phyloP scores from a whole-genome alignment of 106 monocot species.

The Platanthera zijinensis region DNA sequence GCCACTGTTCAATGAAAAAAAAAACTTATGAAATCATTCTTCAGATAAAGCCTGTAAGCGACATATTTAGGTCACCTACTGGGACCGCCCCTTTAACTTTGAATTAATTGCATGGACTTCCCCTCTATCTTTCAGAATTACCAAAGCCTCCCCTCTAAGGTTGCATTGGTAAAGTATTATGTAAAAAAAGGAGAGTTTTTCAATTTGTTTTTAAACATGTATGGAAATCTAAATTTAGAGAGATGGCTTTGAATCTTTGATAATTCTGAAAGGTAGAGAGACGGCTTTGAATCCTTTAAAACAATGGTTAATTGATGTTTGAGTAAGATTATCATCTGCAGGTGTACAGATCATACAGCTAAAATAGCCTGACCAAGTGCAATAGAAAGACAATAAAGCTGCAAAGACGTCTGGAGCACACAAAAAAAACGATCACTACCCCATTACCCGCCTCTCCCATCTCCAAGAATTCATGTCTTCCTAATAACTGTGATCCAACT shows the following conservation, averaged over 20 bases:
- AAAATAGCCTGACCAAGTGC: neutral
- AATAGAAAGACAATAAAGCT: neutral
- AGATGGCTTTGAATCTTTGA: too few relatives aligned
- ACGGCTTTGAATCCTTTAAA: neutral
- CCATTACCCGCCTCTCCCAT: neutral
- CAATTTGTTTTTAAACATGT: too few relatives aligned
- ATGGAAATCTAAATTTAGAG: too few relatives aligned
- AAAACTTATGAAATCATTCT: neutral
- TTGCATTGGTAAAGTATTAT: too few relatives aligned
- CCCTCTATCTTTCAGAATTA: too few relatives aligned
- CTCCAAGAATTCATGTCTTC: neutral
- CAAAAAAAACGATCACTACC: neutral
- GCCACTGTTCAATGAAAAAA: conserved; percentile 36
- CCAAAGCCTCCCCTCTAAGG: too few relatives aligned
- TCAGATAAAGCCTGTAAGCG: neutral
- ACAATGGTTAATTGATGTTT: neutral
- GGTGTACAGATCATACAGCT: neutral
- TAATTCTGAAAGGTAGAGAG: too few relatives aligned
- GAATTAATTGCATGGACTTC: too few relatives aligned
- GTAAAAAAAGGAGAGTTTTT: too few relatives aligned
- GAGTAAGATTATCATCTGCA: neutral
- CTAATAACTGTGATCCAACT: neutral
- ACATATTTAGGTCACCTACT: neutral
- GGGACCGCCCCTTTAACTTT: too few relatives aligned
- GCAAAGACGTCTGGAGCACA: neutral